A percentile compares a stretch with the other conserved stretches of the same genome.
Conservation (phyloP, 306 rosid genomes). For the Dryas alaskensis region DNA sequence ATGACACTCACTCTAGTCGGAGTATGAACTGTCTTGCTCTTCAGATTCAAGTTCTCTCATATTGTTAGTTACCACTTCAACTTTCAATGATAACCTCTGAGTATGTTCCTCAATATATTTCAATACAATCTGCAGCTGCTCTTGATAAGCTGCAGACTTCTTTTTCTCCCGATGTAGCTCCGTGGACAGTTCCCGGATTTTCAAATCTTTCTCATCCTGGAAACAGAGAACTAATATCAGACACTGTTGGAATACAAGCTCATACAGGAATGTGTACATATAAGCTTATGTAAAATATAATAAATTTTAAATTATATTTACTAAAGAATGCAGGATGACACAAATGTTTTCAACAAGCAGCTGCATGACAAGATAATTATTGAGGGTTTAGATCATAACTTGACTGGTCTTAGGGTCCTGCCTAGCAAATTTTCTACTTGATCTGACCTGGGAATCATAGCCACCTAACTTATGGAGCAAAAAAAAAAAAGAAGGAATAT, state of each 20-base stretch:
- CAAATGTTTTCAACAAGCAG: background rate
- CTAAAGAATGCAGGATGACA: too few species aligned
- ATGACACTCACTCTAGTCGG: slow-evolving; percentile 5
- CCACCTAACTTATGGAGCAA: background rate
- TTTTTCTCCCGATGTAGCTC: slow-evolving; percentile 24
- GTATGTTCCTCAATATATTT: slow-evolving; percentile 25
- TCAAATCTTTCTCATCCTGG: slow-evolving; percentile 27
- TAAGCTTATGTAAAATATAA: too few species aligned
- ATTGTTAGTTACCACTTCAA: slow-evolving; percentile 15
- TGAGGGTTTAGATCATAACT: background rate
- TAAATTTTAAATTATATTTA: too few species aligned
- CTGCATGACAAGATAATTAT: background rate
- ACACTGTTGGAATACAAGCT: background rate
- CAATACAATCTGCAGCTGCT: slow-evolving; percentile 24
- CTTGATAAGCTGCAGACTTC: slow-evolving; percentile 24
- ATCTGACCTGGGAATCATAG: background rate
- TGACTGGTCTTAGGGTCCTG: background rate
- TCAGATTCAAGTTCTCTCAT: slow-evolving; percentile 16
- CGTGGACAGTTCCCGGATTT: slow-evolving; percentile 23
- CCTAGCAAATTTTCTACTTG: background rate
- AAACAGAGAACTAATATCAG: background rate
- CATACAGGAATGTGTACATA: background rate
- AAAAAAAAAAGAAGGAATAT: background rate
- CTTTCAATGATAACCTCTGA: slow-evolving; percentile 23
- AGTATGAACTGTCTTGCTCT: slow-evolving; percentile 11